phyloP scores from a whole-genome alignment of 2,329 filamentous ascomycete genomes.

The Anthostomella pinea region DNA sequence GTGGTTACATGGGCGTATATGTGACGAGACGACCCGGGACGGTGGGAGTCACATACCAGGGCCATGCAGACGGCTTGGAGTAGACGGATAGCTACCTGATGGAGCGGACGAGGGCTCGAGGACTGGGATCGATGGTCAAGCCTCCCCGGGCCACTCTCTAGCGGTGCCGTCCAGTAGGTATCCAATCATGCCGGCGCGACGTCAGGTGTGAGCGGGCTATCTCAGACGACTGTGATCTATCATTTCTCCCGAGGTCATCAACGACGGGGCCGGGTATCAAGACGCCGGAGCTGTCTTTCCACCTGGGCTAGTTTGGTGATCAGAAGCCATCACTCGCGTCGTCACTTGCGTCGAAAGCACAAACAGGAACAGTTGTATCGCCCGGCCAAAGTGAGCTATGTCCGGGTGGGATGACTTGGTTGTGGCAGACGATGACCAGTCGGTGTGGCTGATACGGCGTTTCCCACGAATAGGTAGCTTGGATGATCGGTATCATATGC shows the following conservation, averaged over 20 bases:
- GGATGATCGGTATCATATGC: too few species aligned
- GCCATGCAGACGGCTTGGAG: neutral
- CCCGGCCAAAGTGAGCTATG: too few species aligned
- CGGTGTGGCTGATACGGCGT: too few species aligned
- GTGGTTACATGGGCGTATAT: constrained; percentile 4
- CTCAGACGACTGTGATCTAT: neutral
- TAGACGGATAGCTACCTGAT: neutral
- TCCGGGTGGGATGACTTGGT: too few species aligned
- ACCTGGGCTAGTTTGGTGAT: too few species aligned
- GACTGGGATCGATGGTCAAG: neutral
- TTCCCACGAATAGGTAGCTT: too few species aligned
- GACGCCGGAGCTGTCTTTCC: too few species aligned
- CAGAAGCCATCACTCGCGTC: too few species aligned
- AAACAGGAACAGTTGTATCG: too few species aligned
- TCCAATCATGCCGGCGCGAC: constrained; percentile 16
- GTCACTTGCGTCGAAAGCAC: too few species aligned
- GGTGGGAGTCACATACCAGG: constrained; percentile 1
- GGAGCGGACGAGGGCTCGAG: neutral
- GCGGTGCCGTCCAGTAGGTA: constrained; percentile 16
- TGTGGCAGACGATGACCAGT: too few species aligned
- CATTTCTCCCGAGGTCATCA: neutral
- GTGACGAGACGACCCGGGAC: constrained; percentile 6
- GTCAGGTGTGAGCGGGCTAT: neutral
- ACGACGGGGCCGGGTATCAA: too few species aligned
- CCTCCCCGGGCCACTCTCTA: constrained; percentile 1